Evolutionary conservation across 2,329 filamentous ascomycete species (phyloP), one percentile per base, ranked within the genome.

Genomic region (Tolypocladium cylindrosporum): DNA sequence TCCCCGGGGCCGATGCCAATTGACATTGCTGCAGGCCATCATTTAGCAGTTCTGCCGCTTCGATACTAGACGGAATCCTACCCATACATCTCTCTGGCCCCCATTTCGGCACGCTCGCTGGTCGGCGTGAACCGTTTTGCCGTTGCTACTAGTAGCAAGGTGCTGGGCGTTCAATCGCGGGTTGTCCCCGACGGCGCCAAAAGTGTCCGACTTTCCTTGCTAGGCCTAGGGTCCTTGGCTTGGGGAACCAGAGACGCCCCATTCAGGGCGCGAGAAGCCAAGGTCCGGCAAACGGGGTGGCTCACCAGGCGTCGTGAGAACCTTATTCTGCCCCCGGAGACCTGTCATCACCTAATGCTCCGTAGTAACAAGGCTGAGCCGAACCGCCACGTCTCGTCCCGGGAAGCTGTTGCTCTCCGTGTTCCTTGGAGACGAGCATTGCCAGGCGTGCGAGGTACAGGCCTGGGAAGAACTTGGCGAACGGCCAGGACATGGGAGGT

Each of bases 251-350:
- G 48, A 34, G 16, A 51, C 48, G 27, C 27, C 36, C 34, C 34
- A 42, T n/a, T 21, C 52, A 55, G 24, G 21, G 31, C 36, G 14
- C 11, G 13, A 43, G 31, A 34, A n/a, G 40, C 27, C 53, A 55
- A 42, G 57, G 11, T 50, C n/a, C 53, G 43, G 53, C 43, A 55
- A 19, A 37, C 27, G 34, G 51, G 56, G 51, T 57, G 41, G 51
- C 51, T 50, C 39, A 13, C n/a, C 21, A 10, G 42, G 42, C 40
- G 37, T 48, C 62, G 65, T 67, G 65, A 67, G 65, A 67, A 67
- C 65, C 65, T 67, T 67, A 67, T 62, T 65, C 63, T 27, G 24
- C 61, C 59, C 60, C 60, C 64, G 41, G 40, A 37, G 41, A 34
- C 34, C 13, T 37, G 39, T 43, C 50, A 52, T 50, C 36, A 21